A percentile compares a stretch with the other conserved stretches of the same genome.
phyloP scores from a whole-genome alignment of 768 basidiomycete species.

The Rhodotorula taiwanensis region DNA sequence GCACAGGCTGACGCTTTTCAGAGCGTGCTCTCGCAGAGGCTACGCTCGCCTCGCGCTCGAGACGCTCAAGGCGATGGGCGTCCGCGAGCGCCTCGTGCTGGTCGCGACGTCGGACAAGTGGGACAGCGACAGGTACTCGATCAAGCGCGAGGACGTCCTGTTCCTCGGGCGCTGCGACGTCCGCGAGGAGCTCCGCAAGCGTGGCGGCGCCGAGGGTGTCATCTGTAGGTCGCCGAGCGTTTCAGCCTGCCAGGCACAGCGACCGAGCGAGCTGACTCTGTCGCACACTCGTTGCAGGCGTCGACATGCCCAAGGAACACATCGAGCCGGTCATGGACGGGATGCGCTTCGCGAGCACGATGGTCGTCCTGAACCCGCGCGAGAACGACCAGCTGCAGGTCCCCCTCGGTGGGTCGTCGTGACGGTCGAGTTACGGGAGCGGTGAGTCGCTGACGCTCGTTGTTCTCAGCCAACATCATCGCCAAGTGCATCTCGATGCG shows the following conservation, averaged over 20 bases:
- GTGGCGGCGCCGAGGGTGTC: conserved; percentile 14
- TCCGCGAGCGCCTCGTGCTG: conserved; percentile 4
- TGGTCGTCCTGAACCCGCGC: conserved; percentile 13
- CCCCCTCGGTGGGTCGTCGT: conserved; percentile 7
- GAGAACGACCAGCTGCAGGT: conserved; percentile 1
- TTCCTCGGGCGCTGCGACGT: neutral
- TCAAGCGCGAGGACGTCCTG: conserved; percentile 1
- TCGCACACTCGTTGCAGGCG: neutral
- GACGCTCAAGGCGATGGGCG: neutral
- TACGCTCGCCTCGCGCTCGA: conserved; percentile 16
- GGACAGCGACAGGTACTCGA: conserved; percentile 9
- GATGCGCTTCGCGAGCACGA: neutral
- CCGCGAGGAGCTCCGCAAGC: conserved; percentile 1
- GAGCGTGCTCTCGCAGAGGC: neutral
- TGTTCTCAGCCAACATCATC: conserved; percentile 2
- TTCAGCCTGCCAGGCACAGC: neutral
- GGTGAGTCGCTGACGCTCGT: neutral
- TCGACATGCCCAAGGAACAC: conserved; percentile 14
- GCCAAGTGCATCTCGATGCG: conserved; percentile 1
- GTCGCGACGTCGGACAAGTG: conserved; percentile 13
- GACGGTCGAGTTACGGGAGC: too few relatives aligned
- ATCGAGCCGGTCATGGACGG: conserved; percentile 21
- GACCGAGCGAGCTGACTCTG: neutral
- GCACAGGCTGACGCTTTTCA: neutral
- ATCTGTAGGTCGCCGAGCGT: conserved; percentile 8